Evolutionary conservation across 257 asterid genomes (phyloP), one percentile per base, ranked within the genome.

Genomic region (Anisodus tanguticus): DNA sequence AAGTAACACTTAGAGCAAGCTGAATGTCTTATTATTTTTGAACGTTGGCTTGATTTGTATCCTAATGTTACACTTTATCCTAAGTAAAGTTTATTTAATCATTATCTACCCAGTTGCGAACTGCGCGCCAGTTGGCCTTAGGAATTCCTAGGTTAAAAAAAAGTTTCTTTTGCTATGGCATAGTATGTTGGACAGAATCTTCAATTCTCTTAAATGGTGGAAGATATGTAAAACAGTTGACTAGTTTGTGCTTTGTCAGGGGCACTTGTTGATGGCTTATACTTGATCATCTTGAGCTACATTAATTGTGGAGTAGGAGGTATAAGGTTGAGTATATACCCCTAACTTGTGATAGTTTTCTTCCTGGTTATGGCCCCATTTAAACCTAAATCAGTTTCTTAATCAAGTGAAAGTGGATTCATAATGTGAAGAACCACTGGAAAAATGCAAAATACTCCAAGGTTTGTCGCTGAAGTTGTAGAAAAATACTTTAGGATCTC

Each of bases 361-460:
- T 43, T 43, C 57, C 4, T 71, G 79, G 35, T 9, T 43, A 70
- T 70, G 17, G 8, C 16, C 57, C 43, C 57, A 70, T 70, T 70
- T 16, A 10, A 70, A 70, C 37, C 26, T 70, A 43, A 70, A 70
- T 70, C 31, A 70, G 55, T 43, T n/a, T 70, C 79, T 70, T 43
- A 19, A 70, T 16, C 13, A 70, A 70, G 72, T 70, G 9, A 43
- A 57, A 41, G 54, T 69, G 57, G 79, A 71, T 43, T 71, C 57
- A 71, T 71, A 71, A 71, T 43, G 57, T 43, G 79, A 71, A 71
- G 37, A 9, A 71, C n/a, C 37, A 71, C 35, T 31, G 35, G 35
- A 31, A 31, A 31, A 31, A 31, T 37, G 19, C 13, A 35, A 67
- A 35, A 6, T 35, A 35, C 45, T 67, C 35, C 13, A 35, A 35